Evolutionary conservation across 768 basidiomycete species (phyloP).

Genomic region (Rhizopogon rudus): DNA sequence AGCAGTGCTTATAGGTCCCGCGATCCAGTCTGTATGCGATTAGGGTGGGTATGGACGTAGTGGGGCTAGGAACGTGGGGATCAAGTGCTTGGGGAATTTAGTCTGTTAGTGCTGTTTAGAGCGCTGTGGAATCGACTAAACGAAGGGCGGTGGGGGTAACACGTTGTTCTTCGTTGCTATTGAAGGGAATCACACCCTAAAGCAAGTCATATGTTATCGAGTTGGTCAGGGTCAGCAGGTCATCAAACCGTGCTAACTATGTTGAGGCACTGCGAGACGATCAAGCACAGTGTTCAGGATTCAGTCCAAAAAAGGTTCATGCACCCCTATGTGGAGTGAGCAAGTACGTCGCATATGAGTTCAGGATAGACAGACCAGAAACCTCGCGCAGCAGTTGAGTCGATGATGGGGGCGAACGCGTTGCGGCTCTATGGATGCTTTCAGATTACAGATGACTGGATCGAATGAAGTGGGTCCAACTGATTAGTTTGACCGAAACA

Average conservation of each 20-base stretch:
- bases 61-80: background rate
- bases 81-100: background rate
- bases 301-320: background rate
- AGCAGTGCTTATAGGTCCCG: background rate
- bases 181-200: too few relatives aligned
- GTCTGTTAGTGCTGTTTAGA: background rate
- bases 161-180: background rate
- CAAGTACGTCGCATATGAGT: background rate
- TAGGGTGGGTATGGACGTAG: background rate
- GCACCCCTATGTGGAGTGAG: background rate
- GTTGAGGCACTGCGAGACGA: background rate
- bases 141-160: too few relatives aligned
- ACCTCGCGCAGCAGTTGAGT: background rate
- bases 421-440: background rate
- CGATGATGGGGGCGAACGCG: background rate
- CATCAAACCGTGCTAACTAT: too few relatives aligned
- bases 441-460: background rate
- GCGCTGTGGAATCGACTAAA: background rate
- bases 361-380: background rate
- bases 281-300: background rate
- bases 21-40: background rate
- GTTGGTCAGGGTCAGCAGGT: too few relatives aligned
- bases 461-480: background rate
- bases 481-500: background rate
- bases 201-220: too few relatives aligned